Base-by-base conservation (phyloP, 2,329 filamentous ascomycete genomes). In the Pseudophaeomoniella oleicola region DNA sequence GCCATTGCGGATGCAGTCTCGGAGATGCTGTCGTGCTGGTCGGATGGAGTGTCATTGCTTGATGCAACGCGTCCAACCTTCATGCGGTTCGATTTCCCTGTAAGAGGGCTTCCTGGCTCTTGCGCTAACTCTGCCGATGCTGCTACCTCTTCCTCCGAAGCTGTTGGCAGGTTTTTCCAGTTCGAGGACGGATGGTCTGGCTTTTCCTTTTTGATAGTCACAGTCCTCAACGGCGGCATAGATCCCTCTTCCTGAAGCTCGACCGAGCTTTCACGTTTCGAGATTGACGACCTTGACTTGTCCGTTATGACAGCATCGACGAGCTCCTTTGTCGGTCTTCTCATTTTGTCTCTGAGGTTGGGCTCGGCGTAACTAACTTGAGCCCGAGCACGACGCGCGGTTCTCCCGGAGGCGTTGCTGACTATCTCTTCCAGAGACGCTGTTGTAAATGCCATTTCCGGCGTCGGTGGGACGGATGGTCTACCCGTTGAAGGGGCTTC, bases 351-450 rank as follows among this genome's bases (percentile, higher is more conserved):
- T 42, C 80, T 71, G 30, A 90, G 63, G 49, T 81, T 88, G 1
- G 83, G 83, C 54, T 88, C 81, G 9, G 81, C 80, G 54, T 90
- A 90, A 60, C 81, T 88, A 42, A 90, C 71, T 35, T 75, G 67
- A 9, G 72, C 62, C 47, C 79, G 68, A 34, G 74, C 72, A 44
- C 83, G 71, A 45, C 83, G 67, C 46, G 76, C 79, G 15, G 73
- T 71, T 32, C 83, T 69, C 17, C 71, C 66, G 17, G 69, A 71
- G 35, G 69, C 67, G 22, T 56, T 46, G 42, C 56, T 50, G 32
- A 48, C 33, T 42, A 50, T 37, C 39, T 50, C 47, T 37, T 50
- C 47, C 4, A 50, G 44, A 12, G 45, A 47, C 22, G 44, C 43
- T 27, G 22, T 27, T n/a, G 41, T 34, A 4, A 45, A 22, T 9